A percentile compares a stretch with the other conserved stretches of the same genome.
These are phyloP conservation scores for Gliomastix tumulicola DNA, from an alignment of 2,329 filamentous ascomycete genomes.

Conservation along the genomic window DNA sequence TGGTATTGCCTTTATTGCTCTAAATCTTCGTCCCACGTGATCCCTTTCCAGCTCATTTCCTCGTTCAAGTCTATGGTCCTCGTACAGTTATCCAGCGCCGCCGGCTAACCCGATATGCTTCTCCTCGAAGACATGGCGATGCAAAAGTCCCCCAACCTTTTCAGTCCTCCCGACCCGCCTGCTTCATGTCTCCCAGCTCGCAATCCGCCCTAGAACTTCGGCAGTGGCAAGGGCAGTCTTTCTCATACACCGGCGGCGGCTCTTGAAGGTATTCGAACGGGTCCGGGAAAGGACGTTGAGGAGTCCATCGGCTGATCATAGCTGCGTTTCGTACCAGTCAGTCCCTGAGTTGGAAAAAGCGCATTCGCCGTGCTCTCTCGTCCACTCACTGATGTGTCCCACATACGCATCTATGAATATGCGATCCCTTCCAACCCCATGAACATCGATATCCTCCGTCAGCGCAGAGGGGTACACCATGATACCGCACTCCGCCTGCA, in stretches of 20 bases:
- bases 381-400: conserved; percentile 24
- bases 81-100: too few species aligned
- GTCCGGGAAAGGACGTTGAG: conserved; percentile 22
- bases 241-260: conserved; percentile 25
- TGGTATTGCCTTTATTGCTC: too few species aligned
- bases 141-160: too few species aligned
- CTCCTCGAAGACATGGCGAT: too few species aligned
- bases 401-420: conserved; percentile 29
- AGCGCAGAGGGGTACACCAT: conserved; percentile 31
- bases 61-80: too few species aligned
- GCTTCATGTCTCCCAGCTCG: too few species aligned
- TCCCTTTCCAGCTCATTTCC: too few species aligned
- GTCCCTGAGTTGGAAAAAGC: neutral
- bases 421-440: conserved; percentile 20
- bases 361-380: too few species aligned
- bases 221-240: neutral
- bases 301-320: conserved; percentile 21
- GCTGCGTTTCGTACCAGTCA: conserved; percentile 15
- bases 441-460: conserved; percentile 23
- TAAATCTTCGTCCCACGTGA: too few species aligned
- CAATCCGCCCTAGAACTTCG: too few species aligned
- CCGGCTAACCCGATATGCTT: too few species aligned
- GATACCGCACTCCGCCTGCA: conserved; percentile 30
- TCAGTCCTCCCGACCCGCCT: too few species aligned
- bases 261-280: conserved; percentile 29